Evolutionary conservation across 257 asterid species (phyloP).

Genomic region (Gentiana macrophylla): DNA sequence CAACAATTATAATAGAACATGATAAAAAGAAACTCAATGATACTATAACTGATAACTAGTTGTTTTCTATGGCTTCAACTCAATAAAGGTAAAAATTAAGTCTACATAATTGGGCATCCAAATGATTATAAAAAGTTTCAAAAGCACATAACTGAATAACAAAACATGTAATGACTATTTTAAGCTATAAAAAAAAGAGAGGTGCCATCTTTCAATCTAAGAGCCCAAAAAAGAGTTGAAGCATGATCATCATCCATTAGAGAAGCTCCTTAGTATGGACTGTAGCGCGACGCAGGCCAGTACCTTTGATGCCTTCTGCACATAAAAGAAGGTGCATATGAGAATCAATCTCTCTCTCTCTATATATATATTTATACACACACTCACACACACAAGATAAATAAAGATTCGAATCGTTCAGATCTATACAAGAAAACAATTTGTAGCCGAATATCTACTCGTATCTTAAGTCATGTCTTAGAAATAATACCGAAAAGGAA

Average conservation of each 20-base stretch:
- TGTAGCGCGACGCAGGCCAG: constrained; percentile 44
- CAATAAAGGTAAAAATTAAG: neutral
- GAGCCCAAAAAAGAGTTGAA: constrained; percentile 1
- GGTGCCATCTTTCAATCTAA: constrained; percentile 2
- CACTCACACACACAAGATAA: too few relatives aligned
- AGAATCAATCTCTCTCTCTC: neutral
- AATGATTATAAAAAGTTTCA: neutral
- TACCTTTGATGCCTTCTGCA: constrained; percentile 49
- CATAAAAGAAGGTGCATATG: constrained; percentile 1
- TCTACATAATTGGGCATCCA: constrained; percentile 1
- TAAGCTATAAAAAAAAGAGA: neutral
- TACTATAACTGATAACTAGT: too few relatives aligned
- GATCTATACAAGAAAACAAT: too few relatives aligned
- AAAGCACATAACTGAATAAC: neutral
- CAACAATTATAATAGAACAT: too few relatives aligned
- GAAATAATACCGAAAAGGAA: too few relatives aligned
- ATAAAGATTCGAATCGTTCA: too few relatives aligned
- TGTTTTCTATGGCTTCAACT: too few relatives aligned
- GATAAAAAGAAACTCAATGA: too few relatives aligned
- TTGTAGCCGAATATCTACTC: too few relatives aligned
- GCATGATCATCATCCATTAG: constrained; percentile 13
- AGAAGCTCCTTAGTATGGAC: constrained; percentile 31
- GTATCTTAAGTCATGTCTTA: too few relatives aligned
- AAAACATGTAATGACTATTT: neutral
- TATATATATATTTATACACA: too few relatives aligned